A percentile compares a stretch with the other conserved stretches of the same genome.
phyloP scores from a whole-genome alignment of 2,329 filamentous ascomycete genomes.

The Colletotrichum siamense region DNA sequence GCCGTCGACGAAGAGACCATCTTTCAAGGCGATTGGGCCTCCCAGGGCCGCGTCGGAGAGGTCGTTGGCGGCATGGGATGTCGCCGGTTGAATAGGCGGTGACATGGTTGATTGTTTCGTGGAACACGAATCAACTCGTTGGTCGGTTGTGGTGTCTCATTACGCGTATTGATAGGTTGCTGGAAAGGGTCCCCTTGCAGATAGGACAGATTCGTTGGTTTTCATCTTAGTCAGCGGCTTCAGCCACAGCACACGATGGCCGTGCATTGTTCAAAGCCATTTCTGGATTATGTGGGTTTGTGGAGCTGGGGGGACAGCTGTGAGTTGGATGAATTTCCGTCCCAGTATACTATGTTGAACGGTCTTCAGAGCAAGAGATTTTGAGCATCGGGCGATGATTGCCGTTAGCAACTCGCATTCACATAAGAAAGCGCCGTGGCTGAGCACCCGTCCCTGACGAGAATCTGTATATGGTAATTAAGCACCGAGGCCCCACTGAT shows the following conservation, averaged over 20 bases:
- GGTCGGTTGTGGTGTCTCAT: not conserved
- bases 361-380: too few relatives aligned
- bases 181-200: not conserved
- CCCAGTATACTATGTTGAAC: too few relatives aligned
- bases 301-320: not conserved
- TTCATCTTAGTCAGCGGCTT: not conserved
- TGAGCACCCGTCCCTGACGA: not conserved
- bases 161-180: not conserved
- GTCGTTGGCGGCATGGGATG: conserved; percentile 31
- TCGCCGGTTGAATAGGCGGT: not conserved
- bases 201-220: not conserved
- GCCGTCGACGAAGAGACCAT: conserved; percentile 37
- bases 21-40: conserved; percentile 32
- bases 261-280: not conserved
- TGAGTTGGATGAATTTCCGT: not conserved
- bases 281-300: not conserved
- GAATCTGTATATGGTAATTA: not conserved
- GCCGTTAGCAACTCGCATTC: not conserved
- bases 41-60: conserved; percentile 39
- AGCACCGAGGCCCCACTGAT: not conserved
- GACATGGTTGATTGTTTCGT: not conserved
- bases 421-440: not conserved
- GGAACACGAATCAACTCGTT: not conserved
- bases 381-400: not conserved
- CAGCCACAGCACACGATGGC: not conserved